Evolutionary conservation across 129 eudicot species (phyloP).

Genomic region (Pulicaria dysenterica): DNA sequence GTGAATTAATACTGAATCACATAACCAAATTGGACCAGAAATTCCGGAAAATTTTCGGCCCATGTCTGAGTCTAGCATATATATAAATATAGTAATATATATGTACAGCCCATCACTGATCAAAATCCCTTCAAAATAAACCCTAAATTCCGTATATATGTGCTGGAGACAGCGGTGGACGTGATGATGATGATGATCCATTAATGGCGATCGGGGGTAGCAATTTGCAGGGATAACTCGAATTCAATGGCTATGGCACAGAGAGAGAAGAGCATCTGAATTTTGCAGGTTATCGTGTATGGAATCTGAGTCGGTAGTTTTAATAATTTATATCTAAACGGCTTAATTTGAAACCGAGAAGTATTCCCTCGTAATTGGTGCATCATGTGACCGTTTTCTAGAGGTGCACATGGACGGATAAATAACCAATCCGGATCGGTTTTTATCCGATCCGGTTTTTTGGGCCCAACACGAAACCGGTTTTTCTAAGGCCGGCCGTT

Average conservation of each 20-base stretch:
- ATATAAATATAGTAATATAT: neutral
- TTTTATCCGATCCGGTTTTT: too few species aligned
- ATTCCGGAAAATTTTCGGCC: slow-evolving; percentile 26
- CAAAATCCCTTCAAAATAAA: neutral
- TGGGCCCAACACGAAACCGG: too few species aligned
- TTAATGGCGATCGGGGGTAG: slow-evolving; percentile 17
- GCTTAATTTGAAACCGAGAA: too few species aligned
- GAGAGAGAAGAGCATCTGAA: neutral
- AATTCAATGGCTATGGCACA: slow-evolving; percentile 22
- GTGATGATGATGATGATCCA: slow-evolving; percentile 7
- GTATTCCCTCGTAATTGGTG: too few species aligned
- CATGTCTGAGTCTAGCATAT: neutral
- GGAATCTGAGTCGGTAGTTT: neutral
- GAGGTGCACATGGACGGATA: too few species aligned
- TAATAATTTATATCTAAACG: too few species aligned
- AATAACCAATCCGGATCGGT: too few species aligned
- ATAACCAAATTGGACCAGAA: slow-evolving; percentile 38
- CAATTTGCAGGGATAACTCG: slow-evolving; percentile 17
- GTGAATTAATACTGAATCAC: too few species aligned
- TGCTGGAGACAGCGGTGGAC: slow-evolving; percentile 24
- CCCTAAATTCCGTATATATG: slow-evolving; percentile 13
- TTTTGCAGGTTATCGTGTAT: slow-evolving; percentile 1
- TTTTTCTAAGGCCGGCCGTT: too few species aligned
- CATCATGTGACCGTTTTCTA: too few species aligned
- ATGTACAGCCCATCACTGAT: slow-evolving; percentile 20